phyloP scores from a whole-genome alignment of 148 eudicot species.

The Tetragonia tetragonoides region DNA sequence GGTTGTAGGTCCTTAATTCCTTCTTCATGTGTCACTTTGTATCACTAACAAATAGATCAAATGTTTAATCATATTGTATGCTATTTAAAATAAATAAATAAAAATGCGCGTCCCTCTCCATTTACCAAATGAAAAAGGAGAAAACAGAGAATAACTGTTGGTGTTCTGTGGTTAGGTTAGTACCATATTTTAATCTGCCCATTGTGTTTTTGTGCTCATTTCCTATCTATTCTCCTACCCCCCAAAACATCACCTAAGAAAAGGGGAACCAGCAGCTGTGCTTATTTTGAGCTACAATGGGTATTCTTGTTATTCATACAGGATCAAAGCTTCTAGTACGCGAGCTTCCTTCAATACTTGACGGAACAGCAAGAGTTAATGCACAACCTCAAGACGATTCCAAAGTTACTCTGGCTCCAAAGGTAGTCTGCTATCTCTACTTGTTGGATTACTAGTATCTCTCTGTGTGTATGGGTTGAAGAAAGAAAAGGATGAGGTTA shows the following conservation, averaged over 20 bases:
- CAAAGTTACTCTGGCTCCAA: conserved; percentile 84
- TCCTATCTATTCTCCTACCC: not conserved
- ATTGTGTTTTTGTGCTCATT: not conserved
- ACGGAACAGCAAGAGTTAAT: conserved; percentile 70
- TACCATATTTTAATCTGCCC: not conserved
- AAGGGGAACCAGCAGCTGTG: not conserved
- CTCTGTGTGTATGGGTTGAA: not conserved
- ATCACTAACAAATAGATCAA: too few species aligned
- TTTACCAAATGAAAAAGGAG: not conserved
- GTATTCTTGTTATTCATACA: conserved; percentile 27
- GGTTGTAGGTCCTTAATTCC: not conserved
- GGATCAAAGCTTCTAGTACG: conserved; percentile 82
- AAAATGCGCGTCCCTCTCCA: not conserved
- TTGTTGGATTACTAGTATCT: not conserved
- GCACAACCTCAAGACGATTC: conserved; percentile 83
- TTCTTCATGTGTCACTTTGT: too few species aligned
- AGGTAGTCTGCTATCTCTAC: conserved; percentile 41
- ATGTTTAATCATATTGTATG: too few species aligned
- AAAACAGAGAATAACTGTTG: not conserved
- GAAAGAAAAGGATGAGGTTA: not conserved
- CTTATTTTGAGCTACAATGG: not conserved
- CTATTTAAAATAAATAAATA: too few species aligned
- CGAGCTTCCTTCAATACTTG: conserved; percentile 84
- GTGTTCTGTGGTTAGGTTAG: not conserved
- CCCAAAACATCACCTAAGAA: not conserved